Conservation (phyloP, 2,329 filamentous ascomycete species). For the Scolecobasidium constrictum region DNA sequence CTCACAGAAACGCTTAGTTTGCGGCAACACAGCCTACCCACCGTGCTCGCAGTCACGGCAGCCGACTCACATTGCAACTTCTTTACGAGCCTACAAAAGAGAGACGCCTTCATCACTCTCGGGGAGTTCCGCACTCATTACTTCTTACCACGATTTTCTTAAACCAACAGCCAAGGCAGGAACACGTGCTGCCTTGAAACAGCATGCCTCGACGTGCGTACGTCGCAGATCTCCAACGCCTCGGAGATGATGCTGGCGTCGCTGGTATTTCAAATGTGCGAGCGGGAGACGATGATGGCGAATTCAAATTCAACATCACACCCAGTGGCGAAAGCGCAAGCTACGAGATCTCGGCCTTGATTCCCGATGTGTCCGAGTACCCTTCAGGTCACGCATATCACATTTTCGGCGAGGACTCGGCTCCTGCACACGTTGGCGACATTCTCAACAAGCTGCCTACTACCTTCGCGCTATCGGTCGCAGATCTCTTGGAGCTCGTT, state of each 20-base stretch:
- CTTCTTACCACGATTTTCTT: no score
- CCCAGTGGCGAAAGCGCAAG: constrained; percentile 18
- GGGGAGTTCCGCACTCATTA: no score
- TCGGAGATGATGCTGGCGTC: constrained; percentile 17
- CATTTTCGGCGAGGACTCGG: constrained; percentile 38
- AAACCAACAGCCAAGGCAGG: no score
- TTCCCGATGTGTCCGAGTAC: constrained; percentile 48
- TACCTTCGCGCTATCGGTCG: constrained; percentile 33
- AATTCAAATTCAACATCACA: constrained; percentile 52
- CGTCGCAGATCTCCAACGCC: constrained; percentile 44
- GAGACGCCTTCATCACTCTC: no score
- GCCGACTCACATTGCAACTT: no score
- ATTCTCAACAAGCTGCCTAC: constrained; percentile 37
- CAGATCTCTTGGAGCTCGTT: constrained; percentile 38
- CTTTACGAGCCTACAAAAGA: no score
- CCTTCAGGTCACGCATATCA: constrained; percentile 47
- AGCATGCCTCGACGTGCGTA: constrained; percentile 59
- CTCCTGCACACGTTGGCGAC: constrained; percentile 29
- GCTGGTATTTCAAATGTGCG: constrained; percentile 42
- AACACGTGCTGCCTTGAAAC: no score
- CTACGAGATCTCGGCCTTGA: constrained; percentile 22
- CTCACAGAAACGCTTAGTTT: no score
- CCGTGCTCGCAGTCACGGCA: no score
- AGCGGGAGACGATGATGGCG: constrained; percentile 59
- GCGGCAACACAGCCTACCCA: no score